Percentiles rank a stretch among this genome's conserved stretches.
Conservation (phyloP, 2,329 filamentous ascomycete genomes). For the Calonectria multiphialidica region DNA sequence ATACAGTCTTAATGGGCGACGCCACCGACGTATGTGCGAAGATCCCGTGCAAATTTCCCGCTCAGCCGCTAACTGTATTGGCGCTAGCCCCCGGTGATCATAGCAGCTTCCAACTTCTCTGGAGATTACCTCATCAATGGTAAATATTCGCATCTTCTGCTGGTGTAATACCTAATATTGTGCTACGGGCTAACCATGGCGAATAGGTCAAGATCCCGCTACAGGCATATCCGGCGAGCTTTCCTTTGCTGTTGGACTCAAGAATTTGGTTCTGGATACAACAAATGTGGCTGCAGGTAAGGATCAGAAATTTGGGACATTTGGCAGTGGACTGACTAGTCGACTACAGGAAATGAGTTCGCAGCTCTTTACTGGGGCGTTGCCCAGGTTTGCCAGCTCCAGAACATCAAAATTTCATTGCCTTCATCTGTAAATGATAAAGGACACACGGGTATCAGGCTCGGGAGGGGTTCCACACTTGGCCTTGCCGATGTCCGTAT, state of each 20-base stretch:
- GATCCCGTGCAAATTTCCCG: neutral
- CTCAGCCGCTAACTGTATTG: neutral
- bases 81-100: neutral
- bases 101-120: neutral
- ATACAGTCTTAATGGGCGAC: slow-evolving; percentile 61
- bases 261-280: neutral
- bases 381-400: slow-evolving; percentile 56
- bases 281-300: neutral
- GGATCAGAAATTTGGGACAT: neutral
- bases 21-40: slow-evolving; percentile 47
- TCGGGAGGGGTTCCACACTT: neutral
- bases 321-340: neutral
- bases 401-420: slow-evolving; percentile 59
- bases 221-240: neutral
- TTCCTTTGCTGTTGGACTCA: neutral
- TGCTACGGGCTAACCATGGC: neutral
- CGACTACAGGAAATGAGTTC: slow-evolving; percentile 44
- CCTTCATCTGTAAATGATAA: slow-evolving; percentile 47
- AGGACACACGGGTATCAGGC: slow-evolving; percentile 53
- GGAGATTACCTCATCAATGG: slow-evolving; percentile 8
- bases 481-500: neutral
- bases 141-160: neutral
- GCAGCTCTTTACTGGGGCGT: slow-evolving; percentile 59
- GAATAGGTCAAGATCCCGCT: neutral
- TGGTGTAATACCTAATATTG: neutral